Conservation (phyloP, 139 green algal genomes). For the Chlamydomonas schloesseri region DNA sequence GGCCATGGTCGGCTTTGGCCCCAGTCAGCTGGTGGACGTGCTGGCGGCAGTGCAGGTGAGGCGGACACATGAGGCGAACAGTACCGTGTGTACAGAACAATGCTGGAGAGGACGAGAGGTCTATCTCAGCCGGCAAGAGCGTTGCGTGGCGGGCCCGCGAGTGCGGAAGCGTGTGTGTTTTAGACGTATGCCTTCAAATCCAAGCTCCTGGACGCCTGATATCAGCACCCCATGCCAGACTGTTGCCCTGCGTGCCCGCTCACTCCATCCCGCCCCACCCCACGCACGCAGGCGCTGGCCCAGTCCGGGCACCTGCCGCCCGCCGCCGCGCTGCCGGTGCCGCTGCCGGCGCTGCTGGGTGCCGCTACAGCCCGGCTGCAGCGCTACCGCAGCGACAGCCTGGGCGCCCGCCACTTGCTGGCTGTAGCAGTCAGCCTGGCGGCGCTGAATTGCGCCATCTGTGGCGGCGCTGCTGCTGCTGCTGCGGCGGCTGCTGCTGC, state of each 20-base stretch:
- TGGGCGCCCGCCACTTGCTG: constrained; percentile 23
- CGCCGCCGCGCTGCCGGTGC: neutral
- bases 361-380: constrained; percentile 5
- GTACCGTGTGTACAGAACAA: no score
- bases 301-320: constrained; percentile 14
- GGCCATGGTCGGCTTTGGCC: neutral
- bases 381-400: constrained; percentile 7
- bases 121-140: no score
- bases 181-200: no score
- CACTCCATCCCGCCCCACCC: neutral
- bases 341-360: constrained; percentile 3
- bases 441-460: neutral
- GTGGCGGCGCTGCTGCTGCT: neutral
- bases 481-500: no score
- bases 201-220: no score
- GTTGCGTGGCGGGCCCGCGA: no score
- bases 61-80: no score
- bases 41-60: constrained; percentile 14
- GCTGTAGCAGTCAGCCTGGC: neutral
- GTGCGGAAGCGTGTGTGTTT: no score
- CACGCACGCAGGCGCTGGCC: neutral
- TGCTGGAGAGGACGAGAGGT: no score
- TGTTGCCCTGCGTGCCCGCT: neutral
- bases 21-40: constrained; percentile 32
- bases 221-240: no score